Evolutionary conservation across 208 protist species (phyloP), one percentile per base, ranked within the genome.

Genomic region (Acanthamoeba triangularis): DNA sequence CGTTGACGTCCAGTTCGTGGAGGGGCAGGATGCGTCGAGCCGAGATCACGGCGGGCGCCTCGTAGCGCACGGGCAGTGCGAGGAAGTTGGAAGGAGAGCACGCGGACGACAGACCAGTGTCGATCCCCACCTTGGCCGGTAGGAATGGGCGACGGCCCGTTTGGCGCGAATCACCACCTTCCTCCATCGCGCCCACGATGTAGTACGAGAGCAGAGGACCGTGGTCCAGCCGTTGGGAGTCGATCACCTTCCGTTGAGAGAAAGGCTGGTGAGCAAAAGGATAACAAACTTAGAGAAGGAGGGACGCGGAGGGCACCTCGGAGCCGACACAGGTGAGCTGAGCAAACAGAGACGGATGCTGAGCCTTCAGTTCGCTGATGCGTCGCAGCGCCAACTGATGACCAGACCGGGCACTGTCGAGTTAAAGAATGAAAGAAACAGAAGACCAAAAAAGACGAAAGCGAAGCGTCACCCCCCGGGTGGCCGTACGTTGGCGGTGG

Each of bases 401-500:
- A 13, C 56, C 56, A 63, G 13, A 63, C 13, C 13, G 6, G 20
- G 4, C 11, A 18, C 14, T 6, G 23, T 4, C 20, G 37, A 82
- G 72, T 25, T 25, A 82, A 18, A 74, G n/a, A n/a, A n/a, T n/a
- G n/a, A n/a, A n/a, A n/a, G n/a, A 74, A 1, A 23, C 1, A 67
- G 61, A 30, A 30, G 23, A 67, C 61, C 54, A 61, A 61, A 61
- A 5, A 61, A n/a, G n/a, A 13, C 54, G 20, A 61, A 23, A 13
- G 11, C 54, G 20, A 61, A 61, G 54, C 52, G 52, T 56, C 52
- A 1, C 14, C 16, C 52, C 14, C 16, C 14, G 3, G 16, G 52
- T 56, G 52, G 1, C 52, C 52, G 44, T 87, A 87, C 78, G 33
- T 87, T 87, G 5, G 47, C 78, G 49, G 78, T 61, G n/a, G 78